These are phyloP conservation scores for Peronospora farinosa DNA, from an alignment of 352 stramenopile genomes.

Conservation along the genomic window DNA sequence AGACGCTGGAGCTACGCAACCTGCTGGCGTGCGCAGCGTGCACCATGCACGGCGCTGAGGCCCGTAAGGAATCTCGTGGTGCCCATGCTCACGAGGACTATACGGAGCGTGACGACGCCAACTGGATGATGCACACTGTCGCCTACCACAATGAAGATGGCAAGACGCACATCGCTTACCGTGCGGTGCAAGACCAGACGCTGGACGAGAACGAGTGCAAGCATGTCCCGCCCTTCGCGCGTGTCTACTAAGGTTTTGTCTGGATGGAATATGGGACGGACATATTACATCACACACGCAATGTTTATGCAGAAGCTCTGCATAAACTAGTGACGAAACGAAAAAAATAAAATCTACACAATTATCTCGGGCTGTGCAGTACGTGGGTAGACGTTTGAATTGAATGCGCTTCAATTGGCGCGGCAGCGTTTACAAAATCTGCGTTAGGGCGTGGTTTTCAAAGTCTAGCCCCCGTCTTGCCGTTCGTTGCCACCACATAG, in stretches of 20 bases:
- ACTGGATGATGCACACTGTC: slow-evolving; percentile 98
- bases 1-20: slow-evolving; percentile 94
- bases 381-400: too few species aligned
- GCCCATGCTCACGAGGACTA: slow-evolving; percentile 97
- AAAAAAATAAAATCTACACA: slow-evolving; percentile 11
- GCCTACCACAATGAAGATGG: slow-evolving; percentile 89
- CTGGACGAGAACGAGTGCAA: slow-evolving; percentile 94
- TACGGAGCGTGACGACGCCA: slow-evolving; percentile 88
- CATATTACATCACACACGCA: slow-evolving; percentile 25
- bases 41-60: slow-evolving; percentile 94
- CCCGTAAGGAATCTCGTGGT: slow-evolving; percentile 91
- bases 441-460: too few species aligned
- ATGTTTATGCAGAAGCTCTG: slow-evolving; percentile 14
- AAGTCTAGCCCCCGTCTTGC: too few species aligned
- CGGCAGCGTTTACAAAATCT: too few species aligned
- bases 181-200: slow-evolving; percentile 90
- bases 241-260: slow-evolving; percentile 90
- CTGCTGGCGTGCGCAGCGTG: slow-evolving; percentile 88
- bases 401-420: too few species aligned
- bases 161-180: slow-evolving; percentile 88
- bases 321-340: slow-evolving; percentile 26
- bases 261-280: slow-evolving; percentile 26
- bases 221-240: slow-evolving; percentile 89
- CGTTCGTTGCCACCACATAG: too few species aligned
- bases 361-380: background rate